A percentile compares a stretch with the other conserved stretches of the same genome.
phyloP scores from a whole-genome alignment of 73 alveolate genomes.

The Chromera velia region DNA sequence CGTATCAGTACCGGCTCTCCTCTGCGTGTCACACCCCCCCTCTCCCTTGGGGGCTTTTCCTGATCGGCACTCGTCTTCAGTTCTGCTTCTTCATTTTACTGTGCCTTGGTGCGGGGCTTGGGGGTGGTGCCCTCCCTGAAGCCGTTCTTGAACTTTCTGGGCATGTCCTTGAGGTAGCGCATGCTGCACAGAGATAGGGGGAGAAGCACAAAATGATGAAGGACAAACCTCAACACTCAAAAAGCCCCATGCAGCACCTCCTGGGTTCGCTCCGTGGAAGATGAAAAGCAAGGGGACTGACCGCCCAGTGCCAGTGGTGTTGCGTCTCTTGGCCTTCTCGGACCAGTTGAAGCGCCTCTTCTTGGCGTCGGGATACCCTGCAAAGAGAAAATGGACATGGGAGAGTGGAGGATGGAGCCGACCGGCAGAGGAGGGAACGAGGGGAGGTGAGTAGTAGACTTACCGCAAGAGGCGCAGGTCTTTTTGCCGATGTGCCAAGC shows the following conservation, averaged over 20 bases:
- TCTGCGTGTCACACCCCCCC: neutral
- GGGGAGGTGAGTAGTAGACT: too few relatives aligned
- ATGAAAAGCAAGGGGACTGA: too few relatives aligned
- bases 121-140: slow-evolving; percentile 50
- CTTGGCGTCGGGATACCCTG: slow-evolving; percentile 49
- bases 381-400: neutral
- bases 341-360: slow-evolving; percentile 56
- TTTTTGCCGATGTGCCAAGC: slow-evolving; percentile 51
- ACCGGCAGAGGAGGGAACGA: too few relatives aligned
- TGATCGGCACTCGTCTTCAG: slow-evolving; percentile 17
- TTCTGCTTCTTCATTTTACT: neutral
- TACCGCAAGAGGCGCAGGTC: slow-evolving; percentile 51
- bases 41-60: slow-evolving; percentile 6
- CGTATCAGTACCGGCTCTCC: neutral
- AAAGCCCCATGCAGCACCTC: neutral
- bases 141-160: slow-evolving; percentile 49
- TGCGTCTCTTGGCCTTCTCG: slow-evolving; percentile 49
- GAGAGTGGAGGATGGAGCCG: too few relatives aligned
- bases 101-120: neutral
- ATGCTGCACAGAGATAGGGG: too few relatives aligned
- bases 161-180: slow-evolving; percentile 50
- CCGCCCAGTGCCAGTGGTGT: slow-evolving; percentile 54
- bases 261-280: neutral
- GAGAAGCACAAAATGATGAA: too few relatives aligned
- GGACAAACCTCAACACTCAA: neutral